Percentiles rank a stretch among this genome's conserved stretches.
Evolutionary conservation across 345 rosid species (phyloP).

Genomic region (Diplotaxis tenuifolia): DNA sequence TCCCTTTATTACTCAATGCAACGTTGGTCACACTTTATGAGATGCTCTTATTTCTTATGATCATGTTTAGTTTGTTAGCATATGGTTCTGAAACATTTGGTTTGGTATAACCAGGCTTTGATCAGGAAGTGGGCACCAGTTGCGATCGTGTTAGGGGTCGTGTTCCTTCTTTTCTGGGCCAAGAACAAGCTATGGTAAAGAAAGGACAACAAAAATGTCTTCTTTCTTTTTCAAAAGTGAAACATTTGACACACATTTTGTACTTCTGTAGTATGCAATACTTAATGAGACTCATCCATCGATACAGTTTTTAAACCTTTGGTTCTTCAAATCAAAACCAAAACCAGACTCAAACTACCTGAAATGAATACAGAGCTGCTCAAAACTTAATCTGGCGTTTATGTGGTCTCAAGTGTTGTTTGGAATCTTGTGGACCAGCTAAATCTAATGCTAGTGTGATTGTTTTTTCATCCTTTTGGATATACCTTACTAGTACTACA

Average conservation of each 20-base stretch:
- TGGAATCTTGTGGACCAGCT: slow-evolving; percentile 62
- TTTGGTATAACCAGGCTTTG: slow-evolving; percentile 60
- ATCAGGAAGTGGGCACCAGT: slow-evolving; percentile 98
- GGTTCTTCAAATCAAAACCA: slow-evolving; percentile 1
- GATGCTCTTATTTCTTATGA: not conserved
- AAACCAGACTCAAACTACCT: not conserved
- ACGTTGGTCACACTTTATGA: not conserved
- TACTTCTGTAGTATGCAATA: slow-evolving; percentile 37
- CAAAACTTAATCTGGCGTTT: slow-evolving; percentile 9
- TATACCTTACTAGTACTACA: too few relatives aligned
- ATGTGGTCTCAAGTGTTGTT: slow-evolving; percentile 42
- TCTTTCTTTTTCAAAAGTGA: slow-evolving; percentile 17
- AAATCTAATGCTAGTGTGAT: slow-evolving; percentile 44
- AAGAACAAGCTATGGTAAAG: slow-evolving; percentile 81
- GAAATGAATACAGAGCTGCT: not conserved
- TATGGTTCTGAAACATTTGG: slow-evolving; percentile 10
- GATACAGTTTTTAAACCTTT: not conserved
- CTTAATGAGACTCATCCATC: slow-evolving; percentile 27
- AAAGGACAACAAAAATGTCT: slow-evolving; percentile 4
- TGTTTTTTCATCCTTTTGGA: too few relatives aligned
- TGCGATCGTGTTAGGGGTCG: slow-evolving; percentile 86
- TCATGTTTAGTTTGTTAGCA: not conserved
- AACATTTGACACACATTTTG: slow-evolving; percentile 36
- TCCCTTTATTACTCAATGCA: not conserved
- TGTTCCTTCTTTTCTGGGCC: slow-evolving; percentile 93